These are phyloP conservation scores for Syzygium oleosum DNA, from an alignment of 345 rosid species.

Conservation along the genomic window DNA sequence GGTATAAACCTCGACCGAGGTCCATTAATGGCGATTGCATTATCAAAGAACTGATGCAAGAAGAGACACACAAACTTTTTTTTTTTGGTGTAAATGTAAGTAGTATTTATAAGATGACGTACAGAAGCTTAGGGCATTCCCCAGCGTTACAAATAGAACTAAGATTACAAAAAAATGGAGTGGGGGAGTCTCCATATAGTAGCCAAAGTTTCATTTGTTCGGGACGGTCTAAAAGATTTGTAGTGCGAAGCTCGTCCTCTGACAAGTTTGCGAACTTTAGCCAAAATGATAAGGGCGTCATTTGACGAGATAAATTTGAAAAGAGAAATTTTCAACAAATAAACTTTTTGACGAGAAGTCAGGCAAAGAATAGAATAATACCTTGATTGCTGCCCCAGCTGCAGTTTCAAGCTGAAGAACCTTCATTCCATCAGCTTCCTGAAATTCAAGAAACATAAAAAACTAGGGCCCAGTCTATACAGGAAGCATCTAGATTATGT, in stretches of 20 bases:
- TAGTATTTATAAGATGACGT: too few species aligned
- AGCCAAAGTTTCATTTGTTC: too few species aligned
- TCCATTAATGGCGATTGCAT: conserved; percentile 72
- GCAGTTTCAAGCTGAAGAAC: conserved; percentile 98
- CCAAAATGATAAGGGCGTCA: too few species aligned
- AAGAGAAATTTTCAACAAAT: background rate
- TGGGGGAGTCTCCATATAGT: too few species aligned
- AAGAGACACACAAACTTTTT: background rate
- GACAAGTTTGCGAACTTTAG: too few species aligned
- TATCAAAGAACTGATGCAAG: conserved; percentile 68
- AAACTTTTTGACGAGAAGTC: background rate
- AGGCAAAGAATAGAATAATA: conserved; percentile 5
- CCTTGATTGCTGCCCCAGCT: conserved; percentile 95
- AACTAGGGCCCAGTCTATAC: background rate
- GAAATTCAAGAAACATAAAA: conserved; percentile 6
- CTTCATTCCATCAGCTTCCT: conserved; percentile 95
- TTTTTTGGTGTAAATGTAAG: too few species aligned
- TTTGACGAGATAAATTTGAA: too few species aligned
- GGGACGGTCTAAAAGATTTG: too few species aligned
- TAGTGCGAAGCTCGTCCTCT: too few species aligned
- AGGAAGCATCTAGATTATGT: background rate
- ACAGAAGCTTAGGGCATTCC: too few species aligned
- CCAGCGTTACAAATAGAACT: too few species aligned
- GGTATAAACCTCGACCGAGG: conserved; percentile 86
- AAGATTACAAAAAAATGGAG: too few species aligned